Percentiles rank a stretch among this genome's conserved stretches.
These are phyloP conservation scores for Chondrostereum purpureum DNA, from an alignment of 1,284 basidiomycete species.

Conservation along the genomic window DNA sequence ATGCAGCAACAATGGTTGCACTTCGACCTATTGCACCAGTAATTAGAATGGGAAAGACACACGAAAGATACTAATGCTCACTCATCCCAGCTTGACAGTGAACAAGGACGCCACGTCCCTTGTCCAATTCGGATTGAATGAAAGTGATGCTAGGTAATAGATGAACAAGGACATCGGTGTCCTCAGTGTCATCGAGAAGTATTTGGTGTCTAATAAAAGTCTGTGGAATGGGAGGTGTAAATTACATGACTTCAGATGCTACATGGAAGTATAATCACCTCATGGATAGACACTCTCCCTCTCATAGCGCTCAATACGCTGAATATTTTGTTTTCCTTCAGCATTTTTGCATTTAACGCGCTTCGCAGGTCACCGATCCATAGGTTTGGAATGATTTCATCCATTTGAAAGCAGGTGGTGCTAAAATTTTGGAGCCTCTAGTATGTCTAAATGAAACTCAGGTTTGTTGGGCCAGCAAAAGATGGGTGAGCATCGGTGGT, in stretches of 20 bases:
- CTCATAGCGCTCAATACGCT: conserved; percentile 70
- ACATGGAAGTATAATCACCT: conserved; percentile 34
- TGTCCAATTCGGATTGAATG: conserved; percentile 71
- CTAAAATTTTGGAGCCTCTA: not conserved
- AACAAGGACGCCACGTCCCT: conserved; percentile 71
- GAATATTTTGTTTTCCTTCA: conserved; percentile 58
- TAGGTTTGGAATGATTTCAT: conserved; percentile 55
- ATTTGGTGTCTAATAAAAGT: conserved; percentile 69
- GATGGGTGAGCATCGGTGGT: too few relatives aligned
- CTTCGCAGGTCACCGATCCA: conserved; percentile 63
- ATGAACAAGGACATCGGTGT: conserved; percentile 70
- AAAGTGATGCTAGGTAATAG: conserved; percentile 74
- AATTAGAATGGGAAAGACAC: not conserved
- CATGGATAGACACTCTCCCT: conserved; percentile 56
- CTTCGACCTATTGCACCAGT: conserved; percentile 67
- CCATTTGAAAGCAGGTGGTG: conserved; percentile 28
- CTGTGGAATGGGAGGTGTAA: conserved; percentile 27
- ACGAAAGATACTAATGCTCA: conserved; percentile 33
- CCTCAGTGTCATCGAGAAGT: conserved; percentile 62
- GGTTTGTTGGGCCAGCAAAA: too few relatives aligned
- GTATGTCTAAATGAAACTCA: not conserved
- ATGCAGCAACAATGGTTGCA: conserved; percentile 77
- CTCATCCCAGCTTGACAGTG: conserved; percentile 87
- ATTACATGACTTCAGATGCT: conserved; percentile 6
- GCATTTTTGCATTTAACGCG: conserved; percentile 43